Conservation (phyloP, 768 basidiomycete species). For the Suillus paluster region DNA sequence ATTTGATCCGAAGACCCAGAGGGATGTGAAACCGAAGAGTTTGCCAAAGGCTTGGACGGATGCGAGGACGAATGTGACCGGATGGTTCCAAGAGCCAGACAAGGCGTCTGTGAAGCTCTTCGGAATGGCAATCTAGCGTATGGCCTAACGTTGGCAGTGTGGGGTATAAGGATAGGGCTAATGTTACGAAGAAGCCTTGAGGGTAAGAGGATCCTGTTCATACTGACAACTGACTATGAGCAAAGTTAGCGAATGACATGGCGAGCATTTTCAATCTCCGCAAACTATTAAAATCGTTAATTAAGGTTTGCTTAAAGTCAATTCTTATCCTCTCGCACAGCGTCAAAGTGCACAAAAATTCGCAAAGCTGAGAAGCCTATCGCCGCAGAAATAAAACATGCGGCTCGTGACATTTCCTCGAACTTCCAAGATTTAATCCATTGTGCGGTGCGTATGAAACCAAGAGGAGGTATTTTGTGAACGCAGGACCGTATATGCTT, state of each 20-base stretch:
- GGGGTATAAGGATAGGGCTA: not conserved
- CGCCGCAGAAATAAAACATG: too few species aligned
- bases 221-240: not conserved
- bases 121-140: not conserved
- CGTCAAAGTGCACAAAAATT: too few species aligned
- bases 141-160: not conserved
- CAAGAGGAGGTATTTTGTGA: too few species aligned
- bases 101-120: not conserved
- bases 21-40: conserved; percentile 3
- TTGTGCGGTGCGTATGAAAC: too few species aligned
- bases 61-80: conserved; percentile 23
- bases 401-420: too few species aligned
- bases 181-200: conserved; percentile 1
- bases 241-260: not conserved
- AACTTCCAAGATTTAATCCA: too few species aligned
- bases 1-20: conserved; percentile 13
- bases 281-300: too few species aligned
- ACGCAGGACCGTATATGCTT: too few species aligned
- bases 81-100: conserved; percentile 33
- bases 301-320: too few species aligned
- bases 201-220: not conserved
- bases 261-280: not conserved
- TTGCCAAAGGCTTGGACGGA: not conserved
- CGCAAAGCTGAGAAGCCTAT: too few species aligned
- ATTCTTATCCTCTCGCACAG: too few species aligned